phyloP scores from a whole-genome alignment of 257 asterid genomes.

The Coffea canephora region DNA sequence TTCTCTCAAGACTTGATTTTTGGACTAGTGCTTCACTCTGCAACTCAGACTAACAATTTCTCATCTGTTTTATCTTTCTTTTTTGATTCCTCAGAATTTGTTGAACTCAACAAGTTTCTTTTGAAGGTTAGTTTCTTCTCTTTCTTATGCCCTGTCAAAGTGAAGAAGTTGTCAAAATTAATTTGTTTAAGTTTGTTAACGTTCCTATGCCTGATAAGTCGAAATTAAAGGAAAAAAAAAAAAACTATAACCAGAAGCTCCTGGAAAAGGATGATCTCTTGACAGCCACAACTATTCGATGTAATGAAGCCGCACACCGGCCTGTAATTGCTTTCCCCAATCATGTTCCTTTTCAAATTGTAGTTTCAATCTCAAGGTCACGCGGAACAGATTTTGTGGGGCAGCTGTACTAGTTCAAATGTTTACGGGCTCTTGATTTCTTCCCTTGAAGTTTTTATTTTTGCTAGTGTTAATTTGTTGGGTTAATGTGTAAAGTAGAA shows the following conservation, averaged over 20 bases:
- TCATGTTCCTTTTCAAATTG: no score
- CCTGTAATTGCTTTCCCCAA: background rate
- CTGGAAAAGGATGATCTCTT: no score
- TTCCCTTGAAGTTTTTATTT: background rate
- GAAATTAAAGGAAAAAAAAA: background rate
- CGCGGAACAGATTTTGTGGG: no score
- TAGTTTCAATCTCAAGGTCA: no score
- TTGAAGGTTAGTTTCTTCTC: constrained; percentile 53
- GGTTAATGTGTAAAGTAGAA: background rate
- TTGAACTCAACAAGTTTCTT: constrained; percentile 75
- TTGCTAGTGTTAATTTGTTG: background rate
- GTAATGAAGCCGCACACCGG: background rate
- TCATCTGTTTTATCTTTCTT: background rate
- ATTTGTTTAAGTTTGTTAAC: background rate
- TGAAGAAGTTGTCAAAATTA: background rate
- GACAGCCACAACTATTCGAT: background rate
- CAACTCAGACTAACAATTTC: background rate
- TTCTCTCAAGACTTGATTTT: no score
- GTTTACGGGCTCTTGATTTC: background rate
- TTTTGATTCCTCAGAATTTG: constrained; percentile 54
- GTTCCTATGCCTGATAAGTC: background rate
- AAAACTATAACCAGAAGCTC: background rate
- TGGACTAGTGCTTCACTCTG: background rate
- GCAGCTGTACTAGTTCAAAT: background rate
- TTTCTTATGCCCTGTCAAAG: background rate